These are phyloP conservation scores for Graphilbum ipis-grandicollis DNA, from an alignment of 2,329 filamentous ascomycete species.

Conservation along the genomic window DNA sequence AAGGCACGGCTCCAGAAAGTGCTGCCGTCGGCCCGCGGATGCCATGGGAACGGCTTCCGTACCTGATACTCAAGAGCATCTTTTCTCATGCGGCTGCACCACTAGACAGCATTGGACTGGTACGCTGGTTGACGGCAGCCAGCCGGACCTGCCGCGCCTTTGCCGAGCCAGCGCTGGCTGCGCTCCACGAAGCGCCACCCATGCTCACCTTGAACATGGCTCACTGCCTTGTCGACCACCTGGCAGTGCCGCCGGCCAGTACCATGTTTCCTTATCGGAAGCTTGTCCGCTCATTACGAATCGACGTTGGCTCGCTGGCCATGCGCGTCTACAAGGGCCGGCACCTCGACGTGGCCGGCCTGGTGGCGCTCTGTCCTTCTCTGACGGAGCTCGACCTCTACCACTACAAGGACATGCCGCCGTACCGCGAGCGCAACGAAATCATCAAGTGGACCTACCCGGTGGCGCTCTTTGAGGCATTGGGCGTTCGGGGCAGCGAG, in stretches of 20 bases:
- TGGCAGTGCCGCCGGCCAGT: constrained; percentile 32
- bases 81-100: constrained; percentile 50
- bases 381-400: constrained; percentile 56
- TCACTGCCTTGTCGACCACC: constrained; percentile 27
- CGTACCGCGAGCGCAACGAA: constrained; percentile 40
- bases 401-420: constrained; percentile 50
- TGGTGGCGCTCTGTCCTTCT: constrained; percentile 48
- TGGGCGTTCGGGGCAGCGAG: constrained; percentile 30
- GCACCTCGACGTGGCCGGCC: constrained; percentile 24
- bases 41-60: constrained; percentile 11
- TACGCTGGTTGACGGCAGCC: constrained; percentile 47
- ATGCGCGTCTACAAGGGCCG: constrained; percentile 33
- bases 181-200: constrained; percentile 53
- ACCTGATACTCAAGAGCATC: constrained; percentile 51
- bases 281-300: constrained; percentile 52
- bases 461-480: constrained; percentile 41
- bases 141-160: constrained; percentile 48
- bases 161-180: constrained; percentile 54
- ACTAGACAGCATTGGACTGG: constrained; percentile 25
- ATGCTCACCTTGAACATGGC: constrained; percentile 31
- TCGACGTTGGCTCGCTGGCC: constrained; percentile 46
- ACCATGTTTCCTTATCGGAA: constrained; percentile 46
- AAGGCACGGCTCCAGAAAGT: background rate
- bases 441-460: constrained; percentile 55
- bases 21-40: background rate